Percentiles rank a stretch among this genome's conserved stretches.
Conservation (phyloP, 805 yeast genomes). For the Groenewaldozyma salmanticensis region DNA sequence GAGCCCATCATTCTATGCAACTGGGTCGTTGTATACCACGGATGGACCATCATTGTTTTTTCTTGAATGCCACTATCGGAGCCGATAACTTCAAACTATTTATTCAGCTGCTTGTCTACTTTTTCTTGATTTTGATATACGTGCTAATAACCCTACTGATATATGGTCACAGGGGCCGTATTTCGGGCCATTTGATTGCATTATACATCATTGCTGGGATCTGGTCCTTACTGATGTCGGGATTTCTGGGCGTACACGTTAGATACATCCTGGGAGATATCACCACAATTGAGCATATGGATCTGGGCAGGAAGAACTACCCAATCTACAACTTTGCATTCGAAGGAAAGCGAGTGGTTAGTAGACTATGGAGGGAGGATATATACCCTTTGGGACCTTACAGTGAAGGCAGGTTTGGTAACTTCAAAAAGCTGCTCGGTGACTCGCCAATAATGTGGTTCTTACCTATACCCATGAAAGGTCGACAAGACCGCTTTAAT, state of each 20-base stretch:
- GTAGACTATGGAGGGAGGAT: conserved; percentile 33
- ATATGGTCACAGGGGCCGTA: conserved; percentile 19
- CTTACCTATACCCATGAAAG: conserved; percentile 13
- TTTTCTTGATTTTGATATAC: conserved; percentile 31
- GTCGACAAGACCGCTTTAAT: conserved; percentile 4
- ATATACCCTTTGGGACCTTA: conserved; percentile 21
- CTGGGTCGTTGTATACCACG: conserved; percentile 50
- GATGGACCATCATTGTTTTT: conserved; percentile 79
- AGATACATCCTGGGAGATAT: conserved; percentile 38
- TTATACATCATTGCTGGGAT: conserved; percentile 36
- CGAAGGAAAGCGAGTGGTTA: conserved; percentile 35
- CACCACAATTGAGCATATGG: conserved; percentile 44
- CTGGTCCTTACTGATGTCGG: conserved; percentile 37
- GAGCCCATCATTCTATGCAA: conserved; percentile 62
- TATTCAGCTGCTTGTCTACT: conserved; percentile 35
- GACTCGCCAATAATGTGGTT: conserved; percentile 23
- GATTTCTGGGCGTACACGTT: conserved; percentile 36
- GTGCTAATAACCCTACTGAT: conserved; percentile 32
- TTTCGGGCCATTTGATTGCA: conserved; percentile 42
- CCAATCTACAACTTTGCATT: conserved; percentile 32
- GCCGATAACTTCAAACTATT: conserved; percentile 53
- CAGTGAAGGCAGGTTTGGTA: conserved; percentile 19
- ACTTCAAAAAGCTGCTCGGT: conserved; percentile 24
- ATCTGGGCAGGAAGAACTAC: conserved; percentile 8
- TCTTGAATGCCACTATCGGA: conserved; percentile 69